phyloP scores from a whole-genome alignment of 306 rosid species.

The Fragaria ananassa region DNA sequence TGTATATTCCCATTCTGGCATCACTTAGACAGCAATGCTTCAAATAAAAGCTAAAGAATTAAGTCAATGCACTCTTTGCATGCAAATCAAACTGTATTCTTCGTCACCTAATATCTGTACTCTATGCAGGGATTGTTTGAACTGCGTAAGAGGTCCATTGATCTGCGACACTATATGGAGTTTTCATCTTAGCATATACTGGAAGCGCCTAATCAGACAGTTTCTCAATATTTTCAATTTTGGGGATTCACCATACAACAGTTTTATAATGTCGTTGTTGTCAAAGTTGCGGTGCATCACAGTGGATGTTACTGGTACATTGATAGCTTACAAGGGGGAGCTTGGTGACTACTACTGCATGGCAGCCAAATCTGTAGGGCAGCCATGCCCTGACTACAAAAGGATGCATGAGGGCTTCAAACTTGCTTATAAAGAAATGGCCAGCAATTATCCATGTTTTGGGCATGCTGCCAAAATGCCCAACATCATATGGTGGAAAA shows the following conservation, averaged over 20 bases:
- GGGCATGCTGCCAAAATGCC: slow-evolving; percentile 83
- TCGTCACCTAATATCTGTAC: background rate
- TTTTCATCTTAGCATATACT: background rate
- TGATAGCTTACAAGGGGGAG: slow-evolving; percentile 93
- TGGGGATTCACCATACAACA: slow-evolving; percentile 12
- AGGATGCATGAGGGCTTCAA: slow-evolving; percentile 88
- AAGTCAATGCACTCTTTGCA: background rate
- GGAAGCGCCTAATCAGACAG: slow-evolving; percentile 16
- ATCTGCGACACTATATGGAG: background rate
- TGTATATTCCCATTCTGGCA: background rate
- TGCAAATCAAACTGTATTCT: background rate
- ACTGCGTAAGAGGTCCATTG: slow-evolving; percentile 13
- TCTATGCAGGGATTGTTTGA: slow-evolving; percentile 33
- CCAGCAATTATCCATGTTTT: slow-evolving; percentile 79
- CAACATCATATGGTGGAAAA: slow-evolving; percentile 88
- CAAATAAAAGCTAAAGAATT: background rate
- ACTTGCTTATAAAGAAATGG: slow-evolving; percentile 86
- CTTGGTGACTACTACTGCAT: slow-evolving; percentile 97
- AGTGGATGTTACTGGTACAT: slow-evolving; percentile 87
- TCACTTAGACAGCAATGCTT: background rate
- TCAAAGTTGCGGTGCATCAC: slow-evolving; percentile 76
- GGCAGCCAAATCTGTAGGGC: slow-evolving; percentile 94
- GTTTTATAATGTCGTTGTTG: slow-evolving; percentile 53
- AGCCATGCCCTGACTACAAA: slow-evolving; percentile 88
- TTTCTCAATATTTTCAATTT: slow-evolving; percentile 1